Evolutionary conservation across 345 rosid genomes (phyloP), one percentile per base, ranked within the genome.

Genomic region (Litchi chinensis): DNA sequence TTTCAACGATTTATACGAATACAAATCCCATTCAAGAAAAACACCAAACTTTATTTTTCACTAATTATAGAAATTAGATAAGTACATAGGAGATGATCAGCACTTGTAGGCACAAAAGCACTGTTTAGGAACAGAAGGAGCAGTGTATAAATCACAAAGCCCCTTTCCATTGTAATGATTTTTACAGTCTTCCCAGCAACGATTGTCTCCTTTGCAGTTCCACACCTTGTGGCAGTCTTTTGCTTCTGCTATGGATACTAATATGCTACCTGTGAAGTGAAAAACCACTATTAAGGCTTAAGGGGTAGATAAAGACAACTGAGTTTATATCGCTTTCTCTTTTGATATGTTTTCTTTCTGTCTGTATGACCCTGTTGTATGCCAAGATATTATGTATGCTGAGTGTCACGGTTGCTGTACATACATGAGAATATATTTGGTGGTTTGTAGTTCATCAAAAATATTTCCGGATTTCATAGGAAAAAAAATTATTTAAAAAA

Each of bases 51-150:
- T 50, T 3, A 32, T 32, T 32, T 32, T 32, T 32, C 2, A 32
- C 37, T 32, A 32, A 32, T 32, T 32, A 2, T 32, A 32, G 37
- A 32, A 32, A 32, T 32, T 32, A 32, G 37, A 32, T 32, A 32
- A 32, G 37, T 32, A 32, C 37, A 32, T 32, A 32, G 37, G 15
- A 13, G 13, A 28, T 10, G 41, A 71, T 71, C 72, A 82, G 70
- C 88, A 79, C 65, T 73, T 69, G 24, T 76, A 81, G 3, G 86
- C 84, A 79, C 88, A 85, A 32, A 83, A 85, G 50, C 88, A 83
- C 28, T 85, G 88, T 77, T 79, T 81, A 0, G 88, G 86, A 76
- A 85, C 83, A 5, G 75, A 41, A 0, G 85, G 88, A 7, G 80
- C 80, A n/a, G 83, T 76, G 52, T 82, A 85, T 8, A 82, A 48